phyloP scores from a whole-genome alignment of 2,329 filamentous ascomycete species.

The Madurella fahalii region DNA sequence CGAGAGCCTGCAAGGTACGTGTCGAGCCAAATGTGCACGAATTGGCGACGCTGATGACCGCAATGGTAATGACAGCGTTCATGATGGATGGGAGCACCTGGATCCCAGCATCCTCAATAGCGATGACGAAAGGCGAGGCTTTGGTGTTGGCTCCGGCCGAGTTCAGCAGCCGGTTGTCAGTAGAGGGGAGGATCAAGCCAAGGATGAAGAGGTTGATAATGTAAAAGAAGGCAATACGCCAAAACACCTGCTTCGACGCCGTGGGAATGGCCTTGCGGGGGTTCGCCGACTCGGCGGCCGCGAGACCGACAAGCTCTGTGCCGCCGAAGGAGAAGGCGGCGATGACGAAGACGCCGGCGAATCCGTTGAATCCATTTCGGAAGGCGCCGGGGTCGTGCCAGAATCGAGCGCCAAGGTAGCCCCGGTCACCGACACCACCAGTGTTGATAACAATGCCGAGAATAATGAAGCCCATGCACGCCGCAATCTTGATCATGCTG shows the following conservation, averaged over 20 bases:
- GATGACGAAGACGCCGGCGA: conserved; percentile 36
- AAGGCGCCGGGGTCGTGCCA: conserved; percentile 68
- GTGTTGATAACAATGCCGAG: conserved; percentile 72
- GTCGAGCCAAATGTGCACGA: conserved; percentile 49
- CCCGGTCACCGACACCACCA: conserved; percentile 60
- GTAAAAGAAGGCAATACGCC: conserved; percentile 32
- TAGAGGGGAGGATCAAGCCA: conserved; percentile 34
- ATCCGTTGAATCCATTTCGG: conserved; percentile 18
- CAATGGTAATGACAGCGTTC: conserved; percentile 59
- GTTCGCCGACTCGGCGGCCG: conserved; percentile 54
- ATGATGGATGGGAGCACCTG: conserved; percentile 65
- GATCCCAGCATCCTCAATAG: conserved; percentile 57
- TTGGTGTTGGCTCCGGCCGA: conserved; percentile 8
- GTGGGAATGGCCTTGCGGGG: conserved; percentile 58
- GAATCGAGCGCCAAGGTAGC: conserved; percentile 68
- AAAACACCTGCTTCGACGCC: conserved; percentile 58
- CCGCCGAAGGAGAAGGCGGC: conserved; percentile 56
- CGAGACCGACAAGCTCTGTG: conserved; percentile 53
- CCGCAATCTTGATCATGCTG: conserved; percentile 69
- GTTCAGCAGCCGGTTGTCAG: conserved; percentile 9
- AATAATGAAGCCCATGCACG: conserved; percentile 71
- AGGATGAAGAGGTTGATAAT: conserved; percentile 49
- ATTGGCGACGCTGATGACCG: conserved; percentile 50
- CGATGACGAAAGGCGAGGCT: conserved; percentile 13
- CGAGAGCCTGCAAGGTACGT: conserved; percentile 48